Evolutionary conservation across 2,329 filamentous ascomycete genomes (phyloP), one percentile per base, ranked within the genome.

Genomic region (Dothiorella sarmentorum): DNA sequence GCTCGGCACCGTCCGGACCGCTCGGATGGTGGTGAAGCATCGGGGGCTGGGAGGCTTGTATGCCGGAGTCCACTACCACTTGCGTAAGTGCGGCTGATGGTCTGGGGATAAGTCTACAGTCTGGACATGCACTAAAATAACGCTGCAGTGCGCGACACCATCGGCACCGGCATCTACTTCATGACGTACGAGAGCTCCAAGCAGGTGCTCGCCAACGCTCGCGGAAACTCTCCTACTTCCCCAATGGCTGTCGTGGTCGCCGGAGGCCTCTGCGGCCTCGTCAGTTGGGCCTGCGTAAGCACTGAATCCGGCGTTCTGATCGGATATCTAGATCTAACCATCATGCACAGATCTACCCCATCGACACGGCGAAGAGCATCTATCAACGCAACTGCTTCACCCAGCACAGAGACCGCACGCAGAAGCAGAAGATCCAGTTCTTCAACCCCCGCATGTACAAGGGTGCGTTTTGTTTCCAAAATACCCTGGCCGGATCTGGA

Each of bases 121-220:
- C 37, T 56, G 26, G 17, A 26, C n/a, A 17, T 10, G n/a, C 42
- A 51, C 60, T 61, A 20, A n/a, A n/a, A 61, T 18, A 20, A 7
- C 15, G 27, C 22, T 63, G n/a, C 20, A 90, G 89, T 92, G 67
- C 84, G 90, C 61, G 90, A 95, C 73, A 92, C 89, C 0, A 79
- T 94, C 61, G 90, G 90, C 56, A 95, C 90, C 1, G 84, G 85
- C 27, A 90, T 93, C 60, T 95, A 95, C 72, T 95, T 95, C 69
- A 90, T 89, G 76, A 92, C 90, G 27, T 95, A 95, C 71, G 90
- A 95, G 73, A 91, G 88, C 70, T 85, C 85, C 65, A 95, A 95
- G 70, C 90, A 94, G 71, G 75, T 93, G 22, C 82, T 91, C 63
- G 89, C 87, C 18, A 90, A 89, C 15, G 85, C 89, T 63, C 84